Evolutionary conservation across 768 basidiomycete species (phyloP).

Genomic region (Lactarius deliciosus): DNA sequence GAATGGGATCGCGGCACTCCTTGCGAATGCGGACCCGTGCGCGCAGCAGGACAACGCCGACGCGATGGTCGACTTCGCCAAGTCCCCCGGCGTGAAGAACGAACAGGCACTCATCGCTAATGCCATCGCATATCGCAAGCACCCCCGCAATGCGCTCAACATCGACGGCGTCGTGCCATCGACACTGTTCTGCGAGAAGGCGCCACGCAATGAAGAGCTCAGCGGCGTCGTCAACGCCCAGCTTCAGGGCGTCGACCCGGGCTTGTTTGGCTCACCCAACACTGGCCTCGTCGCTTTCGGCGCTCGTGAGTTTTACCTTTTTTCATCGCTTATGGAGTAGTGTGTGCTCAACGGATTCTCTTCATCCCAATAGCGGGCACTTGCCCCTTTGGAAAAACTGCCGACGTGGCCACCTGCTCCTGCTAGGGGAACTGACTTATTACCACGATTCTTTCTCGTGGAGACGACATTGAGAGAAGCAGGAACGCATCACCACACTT

Average conservation of each 20-base stretch:
- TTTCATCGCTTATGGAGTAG: background rate
- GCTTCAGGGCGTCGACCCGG: slow-evolving; percentile 53
- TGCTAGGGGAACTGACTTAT: slow-evolving; percentile 4
- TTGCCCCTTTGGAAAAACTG: slow-evolving; percentile 25
- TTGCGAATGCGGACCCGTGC: slow-evolving; percentile 47
- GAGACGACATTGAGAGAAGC: background rate
- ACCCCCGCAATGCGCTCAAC: slow-evolving; percentile 46
- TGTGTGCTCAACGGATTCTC: background rate
- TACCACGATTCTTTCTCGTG: background rate
- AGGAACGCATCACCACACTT: background rate
- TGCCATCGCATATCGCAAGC: slow-evolving; percentile 44
- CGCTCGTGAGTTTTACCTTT: slow-evolving; percentile 38
- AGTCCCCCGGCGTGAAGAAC: slow-evolving; percentile 43
- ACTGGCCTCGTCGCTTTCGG: slow-evolving; percentile 48
- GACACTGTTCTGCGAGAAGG: slow-evolving; percentile 54
- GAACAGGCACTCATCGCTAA: slow-evolving; percentile 42
- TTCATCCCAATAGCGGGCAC: slow-evolving; percentile 17
- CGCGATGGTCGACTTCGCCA: slow-evolving; percentile 51
- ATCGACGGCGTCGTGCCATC: slow-evolving; percentile 46
- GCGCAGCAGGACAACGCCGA: slow-evolving; percentile 51
- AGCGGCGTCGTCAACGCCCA: slow-evolving; percentile 54
- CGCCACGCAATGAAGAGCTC: slow-evolving; percentile 51
- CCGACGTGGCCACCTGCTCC: slow-evolving; percentile 21
- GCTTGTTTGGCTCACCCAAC: slow-evolving; percentile 52
- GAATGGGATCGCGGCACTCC: slow-evolving; percentile 44